phyloP scores from a whole-genome alignment of 1,139 yeast genomes.

The Hyphopichia fennica region DNA sequence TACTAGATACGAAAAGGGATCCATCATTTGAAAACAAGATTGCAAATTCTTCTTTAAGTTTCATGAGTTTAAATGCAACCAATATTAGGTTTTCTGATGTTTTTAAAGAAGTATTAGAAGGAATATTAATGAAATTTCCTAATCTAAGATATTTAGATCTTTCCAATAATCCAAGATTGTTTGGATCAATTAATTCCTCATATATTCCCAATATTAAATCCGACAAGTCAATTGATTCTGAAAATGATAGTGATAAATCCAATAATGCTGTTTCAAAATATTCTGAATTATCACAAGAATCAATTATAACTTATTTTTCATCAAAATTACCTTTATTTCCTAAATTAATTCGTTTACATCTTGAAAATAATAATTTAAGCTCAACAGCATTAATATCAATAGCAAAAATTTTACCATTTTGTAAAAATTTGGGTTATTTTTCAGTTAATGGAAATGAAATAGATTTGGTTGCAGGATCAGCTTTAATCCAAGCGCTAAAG shows the following conservation, averaged over 20 bases:
- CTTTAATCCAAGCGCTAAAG: constrained; percentile 42
- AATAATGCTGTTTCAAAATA: background rate
- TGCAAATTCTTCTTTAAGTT: constrained; percentile 42
- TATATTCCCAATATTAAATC: background rate
- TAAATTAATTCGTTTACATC: constrained; percentile 54
- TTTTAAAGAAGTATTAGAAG: constrained; percentile 35
- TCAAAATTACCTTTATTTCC: constrained; percentile 61
- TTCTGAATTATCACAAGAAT: constrained; percentile 15
- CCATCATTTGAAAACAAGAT: constrained; percentile 20
- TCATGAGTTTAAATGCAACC: constrained; percentile 73
- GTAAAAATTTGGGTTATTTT: constrained; percentile 55
- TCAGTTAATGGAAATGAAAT: constrained; percentile 62
- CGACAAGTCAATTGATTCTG: constrained; percentile 1
- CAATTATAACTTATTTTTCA: constrained; percentile 40
- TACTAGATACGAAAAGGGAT: constrained; percentile 22
- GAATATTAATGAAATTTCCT: constrained; percentile 41
- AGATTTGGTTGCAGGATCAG: constrained; percentile 42
- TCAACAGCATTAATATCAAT: constrained; percentile 50
- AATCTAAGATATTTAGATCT: constrained; percentile 63
- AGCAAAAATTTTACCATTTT: constrained; percentile 62
- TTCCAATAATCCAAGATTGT: constrained; percentile 62
- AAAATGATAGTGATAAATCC: constrained; percentile 2
- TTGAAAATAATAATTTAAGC: constrained; percentile 58
- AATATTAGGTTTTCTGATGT: constrained; percentile 39
- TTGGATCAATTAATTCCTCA: constrained; percentile 25